Percentiles rank a stretch among this genome's conserved stretches.
These are phyloP conservation scores for Aspergillus asperescens DNA, from an alignment of 495 filamentous ascomycete species.

Conservation along the genomic window DNA sequence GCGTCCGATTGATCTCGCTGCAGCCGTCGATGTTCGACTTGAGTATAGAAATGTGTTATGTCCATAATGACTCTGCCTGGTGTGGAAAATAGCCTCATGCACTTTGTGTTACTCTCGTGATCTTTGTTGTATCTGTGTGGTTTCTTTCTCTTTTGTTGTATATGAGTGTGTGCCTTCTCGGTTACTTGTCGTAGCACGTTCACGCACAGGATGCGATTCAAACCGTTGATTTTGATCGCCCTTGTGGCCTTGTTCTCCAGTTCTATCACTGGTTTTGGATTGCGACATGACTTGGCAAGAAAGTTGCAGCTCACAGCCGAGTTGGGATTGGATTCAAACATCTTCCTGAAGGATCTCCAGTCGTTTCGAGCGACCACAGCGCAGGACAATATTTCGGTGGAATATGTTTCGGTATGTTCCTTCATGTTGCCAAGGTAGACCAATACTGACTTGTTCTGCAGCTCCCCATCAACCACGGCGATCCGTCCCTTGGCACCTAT, in stretches of 20 bases:
- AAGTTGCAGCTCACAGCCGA: constrained; percentile 7
- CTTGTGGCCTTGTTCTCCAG: neutral
- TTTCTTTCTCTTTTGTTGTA: neutral
- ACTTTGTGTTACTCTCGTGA: neutral
- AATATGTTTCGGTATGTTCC: constrained; percentile 25
- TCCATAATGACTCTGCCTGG: neutral
- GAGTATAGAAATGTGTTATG: neutral
- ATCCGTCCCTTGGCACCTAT: constrained; percentile 42
- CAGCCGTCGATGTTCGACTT: neutral
- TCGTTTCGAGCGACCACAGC: neutral
- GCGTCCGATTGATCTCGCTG: neutral
- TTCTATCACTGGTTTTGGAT: neutral
- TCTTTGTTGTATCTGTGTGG: neutral
- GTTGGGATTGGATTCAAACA: constrained; percentile 11
- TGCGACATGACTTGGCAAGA: neutral
- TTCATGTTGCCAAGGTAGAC: neutral
- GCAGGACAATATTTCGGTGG: constrained; percentile 2
- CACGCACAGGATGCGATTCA: constrained; percentile 5
- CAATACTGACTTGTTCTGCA: constrained; percentile 5
- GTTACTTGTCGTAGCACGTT: neutral
- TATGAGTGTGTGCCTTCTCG: neutral
- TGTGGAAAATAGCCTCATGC: neutral
- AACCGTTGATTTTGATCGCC: neutral
- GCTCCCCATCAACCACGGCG: constrained; percentile 45
- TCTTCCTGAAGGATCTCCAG: neutral